Percentiles rank a stretch among this genome's conserved stretches.
Evolutionary conservation across 1,139 yeast genomes (phyloP).

Genomic region (Diutina ranongensis): DNA sequence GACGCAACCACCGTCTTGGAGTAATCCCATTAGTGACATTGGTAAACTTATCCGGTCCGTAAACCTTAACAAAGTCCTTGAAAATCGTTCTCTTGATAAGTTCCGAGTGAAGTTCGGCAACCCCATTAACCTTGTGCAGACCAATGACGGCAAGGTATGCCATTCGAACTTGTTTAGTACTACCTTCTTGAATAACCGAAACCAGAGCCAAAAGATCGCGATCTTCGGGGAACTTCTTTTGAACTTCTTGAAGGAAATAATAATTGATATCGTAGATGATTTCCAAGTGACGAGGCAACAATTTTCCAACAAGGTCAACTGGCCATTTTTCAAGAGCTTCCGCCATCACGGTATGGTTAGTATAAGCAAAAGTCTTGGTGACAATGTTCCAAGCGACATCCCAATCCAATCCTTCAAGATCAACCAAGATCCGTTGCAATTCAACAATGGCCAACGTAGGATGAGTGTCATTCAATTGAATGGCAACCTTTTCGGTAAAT

Average conservation of each 20-base stretch:
- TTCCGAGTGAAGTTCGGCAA: slow-evolving; percentile 90
- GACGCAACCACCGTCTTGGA: slow-evolving; percentile 93
- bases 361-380: slow-evolving; percentile 74
- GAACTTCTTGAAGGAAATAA: slow-evolving; percentile 68
- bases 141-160: slow-evolving; percentile 87
- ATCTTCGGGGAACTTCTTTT: slow-evolving; percentile 61
- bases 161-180: slow-evolving; percentile 81
- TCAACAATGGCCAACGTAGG: slow-evolving; percentile 91
- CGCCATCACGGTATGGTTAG: slow-evolving; percentile 90
- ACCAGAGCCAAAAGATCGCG: slow-evolving; percentile 57
- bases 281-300: slow-evolving; percentile 87
- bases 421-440: slow-evolving; percentile 76
- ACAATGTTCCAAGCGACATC: slow-evolving; percentile 80
- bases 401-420: slow-evolving; percentile 74
- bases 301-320: slow-evolving; percentile 59
- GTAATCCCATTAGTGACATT: slow-evolving; percentile 94
- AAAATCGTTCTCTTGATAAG: slow-evolving; percentile 81
- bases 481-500: slow-evolving; percentile 79
- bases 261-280: slow-evolving; percentile 81
- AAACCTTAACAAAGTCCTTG: slow-evolving; percentile 77
- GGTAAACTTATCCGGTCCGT: slow-evolving; percentile 73
- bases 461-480: slow-evolving; percentile 91
- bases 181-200: slow-evolving; percentile 75
- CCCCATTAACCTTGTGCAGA: slow-evolving; percentile 90
- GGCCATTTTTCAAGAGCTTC: slow-evolving; percentile 98